A percentile compares a stretch with the other conserved stretches of the same genome.
Evolutionary conservation across 2,329 filamentous ascomycete genomes (phyloP).

Genomic region (Colletotrichum magnum): DNA sequence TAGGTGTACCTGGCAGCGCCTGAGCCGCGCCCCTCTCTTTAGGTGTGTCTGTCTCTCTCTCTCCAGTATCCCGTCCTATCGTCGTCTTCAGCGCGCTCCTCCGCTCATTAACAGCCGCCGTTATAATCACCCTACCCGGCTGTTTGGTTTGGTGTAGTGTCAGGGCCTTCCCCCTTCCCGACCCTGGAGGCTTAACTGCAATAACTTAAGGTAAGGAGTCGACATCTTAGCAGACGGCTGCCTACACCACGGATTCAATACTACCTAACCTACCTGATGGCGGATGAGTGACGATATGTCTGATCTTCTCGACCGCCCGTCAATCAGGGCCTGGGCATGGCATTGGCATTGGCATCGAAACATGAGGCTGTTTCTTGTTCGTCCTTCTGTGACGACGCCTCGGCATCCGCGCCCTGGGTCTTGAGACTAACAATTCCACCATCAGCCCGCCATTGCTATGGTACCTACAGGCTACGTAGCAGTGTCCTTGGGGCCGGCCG

Average conservation of each 20-base stretch:
- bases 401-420: slow-evolving; percentile 34
- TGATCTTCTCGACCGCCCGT: background rate
- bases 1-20: background rate
- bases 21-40: slow-evolving; percentile 11
- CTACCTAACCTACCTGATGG: background rate
- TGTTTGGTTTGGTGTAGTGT: slow-evolving; percentile 53
- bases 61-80: background rate
- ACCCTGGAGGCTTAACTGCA: background rate
- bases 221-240: background rate
- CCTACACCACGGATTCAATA: too few species aligned
- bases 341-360: slow-evolving; percentile 48
- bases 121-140: slow-evolving; percentile 37
- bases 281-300: background rate
- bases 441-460: background rate
- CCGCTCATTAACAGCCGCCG: slow-evolving; percentile 29
- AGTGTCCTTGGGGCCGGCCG: too few species aligned
- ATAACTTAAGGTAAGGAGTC: too few species aligned
- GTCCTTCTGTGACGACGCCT: slow-evolving; percentile 37
- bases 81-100: background rate
- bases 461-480: too few species aligned
- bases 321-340: slow-evolving; percentile 8
- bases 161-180: slow-evolving; percentile 26
- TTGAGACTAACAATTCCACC: slow-evolving; percentile 26
- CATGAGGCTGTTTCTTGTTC: slow-evolving; percentile 50
- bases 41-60: background rate